These are phyloP conservation scores for Auricularia cornea DNA, from an alignment of 768 basidiomycete genomes.

Conservation along the genomic window DNA sequence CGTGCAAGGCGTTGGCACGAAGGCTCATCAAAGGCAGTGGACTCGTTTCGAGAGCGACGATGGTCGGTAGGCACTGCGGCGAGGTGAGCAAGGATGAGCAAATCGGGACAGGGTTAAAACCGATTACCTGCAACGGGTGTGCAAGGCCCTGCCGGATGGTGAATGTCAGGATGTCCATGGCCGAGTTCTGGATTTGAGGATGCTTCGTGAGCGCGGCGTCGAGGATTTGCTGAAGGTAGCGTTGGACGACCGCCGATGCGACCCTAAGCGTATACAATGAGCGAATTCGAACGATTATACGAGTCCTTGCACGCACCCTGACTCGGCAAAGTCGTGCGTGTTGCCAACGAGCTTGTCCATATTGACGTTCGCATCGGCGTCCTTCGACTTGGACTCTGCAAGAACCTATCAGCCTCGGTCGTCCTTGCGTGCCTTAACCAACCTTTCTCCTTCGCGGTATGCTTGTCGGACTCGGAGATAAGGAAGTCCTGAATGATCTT, in stretches of 20 bases:
- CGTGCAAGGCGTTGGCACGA: constrained; percentile 73
- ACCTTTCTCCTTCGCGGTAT: constrained; percentile 66
- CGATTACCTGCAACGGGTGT: constrained; percentile 84
- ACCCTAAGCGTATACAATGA: constrained; percentile 43
- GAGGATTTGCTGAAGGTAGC: constrained; percentile 77
- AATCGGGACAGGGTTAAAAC: no score
- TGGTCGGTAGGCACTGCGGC: constrained; percentile 75
- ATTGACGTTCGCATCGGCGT: constrained; percentile 47
- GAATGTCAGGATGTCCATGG: constrained; percentile 85
- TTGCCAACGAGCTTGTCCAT: constrained; percentile 95
- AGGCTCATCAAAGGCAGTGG: constrained; percentile 48
- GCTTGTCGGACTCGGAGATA: constrained; percentile 71
- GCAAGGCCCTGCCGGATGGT: constrained; percentile 93
- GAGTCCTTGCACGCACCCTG: constrained; percentile 50
- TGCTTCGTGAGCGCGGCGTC: constrained; percentile 70
- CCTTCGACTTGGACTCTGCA: constrained; percentile 32
- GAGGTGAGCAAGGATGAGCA: constrained; percentile 1
- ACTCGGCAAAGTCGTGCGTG: constrained; percentile 92
- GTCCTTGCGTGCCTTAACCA: background rate
- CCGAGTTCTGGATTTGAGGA: constrained; percentile 64
- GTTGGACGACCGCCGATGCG: constrained; percentile 89
- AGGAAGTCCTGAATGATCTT: constrained; percentile 91
- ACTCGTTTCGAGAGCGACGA: constrained; percentile 90
- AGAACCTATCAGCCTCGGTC: background rate
- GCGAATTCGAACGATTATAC: background rate